Evolutionary conservation across 2,329 filamentous ascomycete genomes (phyloP).

Genomic region (Talaromyces sp.): DNA sequence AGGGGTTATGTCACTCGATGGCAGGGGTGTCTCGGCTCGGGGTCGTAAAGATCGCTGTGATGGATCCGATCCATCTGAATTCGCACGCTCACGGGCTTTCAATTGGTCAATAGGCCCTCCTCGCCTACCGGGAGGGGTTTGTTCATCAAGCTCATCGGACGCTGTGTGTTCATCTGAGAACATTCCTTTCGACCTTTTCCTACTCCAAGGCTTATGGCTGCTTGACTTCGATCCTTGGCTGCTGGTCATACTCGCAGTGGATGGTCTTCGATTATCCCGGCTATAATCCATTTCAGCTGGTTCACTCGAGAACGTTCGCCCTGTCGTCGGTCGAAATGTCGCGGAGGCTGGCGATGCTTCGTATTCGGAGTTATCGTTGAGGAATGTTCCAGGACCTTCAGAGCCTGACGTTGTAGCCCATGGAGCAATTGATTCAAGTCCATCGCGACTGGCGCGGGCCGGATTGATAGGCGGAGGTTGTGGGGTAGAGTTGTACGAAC

Average conservation of each 20-base stretch:
- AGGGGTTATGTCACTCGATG: slow-evolving; percentile 92
- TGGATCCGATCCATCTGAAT: slow-evolving; percentile 71
- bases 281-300: slow-evolving; percentile 64
- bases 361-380: slow-evolving; percentile 43
- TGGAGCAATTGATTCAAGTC: slow-evolving; percentile 33
- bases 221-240: slow-evolving; percentile 79
- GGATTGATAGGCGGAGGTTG: slow-evolving; percentile 27
- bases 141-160: slow-evolving; percentile 65
- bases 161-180: slow-evolving; percentile 87
- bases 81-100: slow-evolving; percentile 73
- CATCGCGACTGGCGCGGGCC: slow-evolving; percentile 20
- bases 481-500: slow-evolving; percentile 23
- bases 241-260: slow-evolving; percentile 84
- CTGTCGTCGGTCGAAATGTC: slow-evolving; percentile 63
- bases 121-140: slow-evolving; percentile 31
- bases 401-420: slow-evolving; percentile 32
- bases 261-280: slow-evolving; percentile 78
- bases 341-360: slow-evolving; percentile 66
- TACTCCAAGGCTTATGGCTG: slow-evolving; percentile 72
- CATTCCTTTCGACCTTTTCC: slow-evolving; percentile 86
- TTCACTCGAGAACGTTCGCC: slow-evolving; percentile 58
- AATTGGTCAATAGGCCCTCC: slow-evolving; percentile 51
- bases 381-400: slow-evolving; percentile 38
- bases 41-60: slow-evolving; percentile 78
- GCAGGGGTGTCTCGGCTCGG: slow-evolving; percentile 70